Percentiles rank a stretch among this genome's conserved stretches.
Conservation (phyloP, 2,329 filamentous ascomycete species). For the Aspergillus pseudoviridinutans region DNA sequence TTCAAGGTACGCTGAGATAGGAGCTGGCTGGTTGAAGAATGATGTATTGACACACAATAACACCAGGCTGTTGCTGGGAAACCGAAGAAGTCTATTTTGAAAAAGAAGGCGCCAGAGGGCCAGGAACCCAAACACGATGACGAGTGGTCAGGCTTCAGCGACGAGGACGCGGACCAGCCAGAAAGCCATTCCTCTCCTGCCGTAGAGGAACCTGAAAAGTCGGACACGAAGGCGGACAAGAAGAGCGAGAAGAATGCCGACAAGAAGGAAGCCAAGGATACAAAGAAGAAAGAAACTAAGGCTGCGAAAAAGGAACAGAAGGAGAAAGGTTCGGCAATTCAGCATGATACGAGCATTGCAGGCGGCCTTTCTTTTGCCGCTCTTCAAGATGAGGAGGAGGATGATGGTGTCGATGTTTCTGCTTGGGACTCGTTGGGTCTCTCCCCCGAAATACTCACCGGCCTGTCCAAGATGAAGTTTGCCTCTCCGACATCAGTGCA, state of each 20-base stretch:
- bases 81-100: conserved; percentile 30
- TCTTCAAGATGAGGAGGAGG: conserved; percentile 42
- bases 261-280: conserved; percentile 8
- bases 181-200: conserved; percentile 11
- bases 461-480: conserved; percentile 77
- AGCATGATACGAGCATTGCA: conserved; percentile 32
- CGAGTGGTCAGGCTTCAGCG: conserved; percentile 64
- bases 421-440: conserved; percentile 74
- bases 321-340: conserved; percentile 27
- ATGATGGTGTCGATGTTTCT: conserved; percentile 65
- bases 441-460: conserved; percentile 65
- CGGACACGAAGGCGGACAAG: conserved; percentile 16
- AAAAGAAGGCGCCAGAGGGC: conserved; percentile 15
- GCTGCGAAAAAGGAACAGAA: conserved; percentile 25
- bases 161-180: conserved; percentile 38
- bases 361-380: conserved; percentile 34
- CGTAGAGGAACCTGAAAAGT: conserved; percentile 9
- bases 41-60: conserved; percentile 3
- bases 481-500: conserved; percentile 79
- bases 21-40: not conserved
- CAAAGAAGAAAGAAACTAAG: conserved; percentile 26
- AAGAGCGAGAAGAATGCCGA: conserved; percentile 9
- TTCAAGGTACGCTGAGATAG: conserved; percentile 36
- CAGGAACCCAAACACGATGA: conserved; percentile 42
- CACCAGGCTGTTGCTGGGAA: conserved; percentile 34